phyloP scores from a whole-genome alignment of 257 asterid species.

The Petrea volubilis region DNA sequence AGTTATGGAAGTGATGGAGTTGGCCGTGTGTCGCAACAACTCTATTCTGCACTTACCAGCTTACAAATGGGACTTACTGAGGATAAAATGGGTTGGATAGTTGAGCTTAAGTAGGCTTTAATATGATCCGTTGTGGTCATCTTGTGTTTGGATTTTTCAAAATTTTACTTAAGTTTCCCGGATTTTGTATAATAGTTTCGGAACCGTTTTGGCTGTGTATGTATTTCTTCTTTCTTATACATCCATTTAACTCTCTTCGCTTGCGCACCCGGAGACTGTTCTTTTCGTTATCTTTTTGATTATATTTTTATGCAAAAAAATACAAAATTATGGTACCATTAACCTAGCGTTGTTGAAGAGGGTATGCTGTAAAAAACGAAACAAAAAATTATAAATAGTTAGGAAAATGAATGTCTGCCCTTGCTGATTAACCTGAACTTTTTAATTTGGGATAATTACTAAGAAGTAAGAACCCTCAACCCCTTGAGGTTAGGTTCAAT shows the following conservation, averaged over 20 bases:
- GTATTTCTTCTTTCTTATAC: background rate
- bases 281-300: background rate
- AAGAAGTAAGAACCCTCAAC: too few relatives aligned
- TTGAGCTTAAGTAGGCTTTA: slow-evolving; percentile 56
- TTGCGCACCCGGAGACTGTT: background rate
- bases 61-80: slow-evolving; percentile 88
- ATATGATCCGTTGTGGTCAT: background rate
- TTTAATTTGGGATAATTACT: too few relatives aligned
- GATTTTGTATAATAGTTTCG: background rate
- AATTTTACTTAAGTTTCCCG: background rate
- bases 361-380: too few relatives aligned
- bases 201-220: background rate
- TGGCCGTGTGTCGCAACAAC: slow-evolving; percentile 76
- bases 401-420: too few relatives aligned
- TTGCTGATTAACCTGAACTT: too few relatives aligned
- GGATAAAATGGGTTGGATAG: slow-evolving; percentile 78
- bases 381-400: too few relatives aligned
- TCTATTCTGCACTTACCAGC: slow-evolving; percentile 79
- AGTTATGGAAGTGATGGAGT: slow-evolving; percentile 69
- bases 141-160: slow-evolving; percentile 2
- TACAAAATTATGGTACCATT: too few relatives aligned
- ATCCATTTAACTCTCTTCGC: background rate
- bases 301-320: background rate
- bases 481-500: too few relatives aligned
- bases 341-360: too few relatives aligned